Evolutionary conservation across 1,139 yeast species (phyloP), one percentile per base, ranked within the genome.

Genomic region (Hemisphaericaspora subhashii): DNA sequence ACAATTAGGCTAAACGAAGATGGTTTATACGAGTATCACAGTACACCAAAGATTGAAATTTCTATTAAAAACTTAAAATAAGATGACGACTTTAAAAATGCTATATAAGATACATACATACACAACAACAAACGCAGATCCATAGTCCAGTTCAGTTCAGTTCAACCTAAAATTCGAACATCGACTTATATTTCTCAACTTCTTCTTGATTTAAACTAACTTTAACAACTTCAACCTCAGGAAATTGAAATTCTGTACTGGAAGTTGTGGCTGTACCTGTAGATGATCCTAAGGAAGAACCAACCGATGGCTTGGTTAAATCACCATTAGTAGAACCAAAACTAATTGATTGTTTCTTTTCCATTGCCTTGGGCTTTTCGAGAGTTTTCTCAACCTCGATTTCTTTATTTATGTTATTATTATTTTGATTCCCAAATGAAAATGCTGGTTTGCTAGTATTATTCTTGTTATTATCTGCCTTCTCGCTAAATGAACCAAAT

Each of bases 141-240:
- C n/a, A n/a, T n/a, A n/a, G n/a, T n/a, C n/a, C n/a, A n/a, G n/a
- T n/a, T n/a, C n/a, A n/a, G n/a, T n/a, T n/a, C n/a, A n/a, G n/a
- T n/a, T n/a, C n/a, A n/a, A n/a, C n/a, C n/a, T 53, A 57, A 44
- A 67, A 67, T 22, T 54, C 50, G 44, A 63, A 67, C 35, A 56
- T 41, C 11, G 50, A 37, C 41, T 62, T 64, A 43, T 51, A 64
- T 28, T 51, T 46, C 21, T 55, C 55, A 14, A 68, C 70, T 47
- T 61, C 58, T 3, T 44, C 43, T 13, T 45, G 42, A 40, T 68
- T 61, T 34, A 66, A 49, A 1, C 31, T 38, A 15, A 54, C 64
- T 7, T 38, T 33, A 11, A 57, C 39, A 5, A 57, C 48, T 5
- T 55, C 49, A 13, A 64, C 62, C 15, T 57, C 57, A 1, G 74